Evolutionary conservation across 1,139 yeast genomes (phyloP), one percentile per base, ranked within the genome.

Genomic region (Arxiozyma telluris): DNA sequence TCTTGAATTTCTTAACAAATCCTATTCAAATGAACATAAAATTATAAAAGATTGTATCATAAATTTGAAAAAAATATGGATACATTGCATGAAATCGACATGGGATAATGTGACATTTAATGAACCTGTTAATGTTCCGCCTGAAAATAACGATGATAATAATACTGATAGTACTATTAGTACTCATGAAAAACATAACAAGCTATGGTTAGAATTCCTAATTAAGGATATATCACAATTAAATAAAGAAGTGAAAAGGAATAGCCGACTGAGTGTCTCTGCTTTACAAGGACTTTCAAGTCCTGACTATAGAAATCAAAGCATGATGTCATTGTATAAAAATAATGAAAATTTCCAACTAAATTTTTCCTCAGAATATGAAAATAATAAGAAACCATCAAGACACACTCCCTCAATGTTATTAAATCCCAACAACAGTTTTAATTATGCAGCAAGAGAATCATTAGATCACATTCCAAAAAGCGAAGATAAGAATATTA

Each of bases 1-100:
- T 59, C 71, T 79, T 3, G 60, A 66, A n/a, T 75, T 76, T 42
- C 63, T 84, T 50, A 84, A 85, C 64, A 57, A 83, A 61, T 54
- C 53, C 38, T 56, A 61, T 23, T 55, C 58, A 4, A 55, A 59
- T 1, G 50, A 55, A n/a, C 59, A 61, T 73, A 79, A 61, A 60
- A 61, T 74, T 50, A 79, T 81, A 23, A 66, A 67, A 25, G 71
- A 75, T 56, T 73, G 74, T 17, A 58, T 77, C 8, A 60, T 70
- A 15, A 78, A 71, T 53, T 57, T 78, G 56, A 78, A 78, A 59
- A 76, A 75, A 59, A 62, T 69, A 6, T 76, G 76, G 68, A 58
- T 71, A 8, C 55, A 60, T 23, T 59, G 59, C 18, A 50, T 59
- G 22, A 59, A 56, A 47, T 50, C 57, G 7, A 57, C 59, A 50